Evolutionary conservation across 306 rosid species (phyloP).

Genomic region (Cucurbita maxima): DNA sequence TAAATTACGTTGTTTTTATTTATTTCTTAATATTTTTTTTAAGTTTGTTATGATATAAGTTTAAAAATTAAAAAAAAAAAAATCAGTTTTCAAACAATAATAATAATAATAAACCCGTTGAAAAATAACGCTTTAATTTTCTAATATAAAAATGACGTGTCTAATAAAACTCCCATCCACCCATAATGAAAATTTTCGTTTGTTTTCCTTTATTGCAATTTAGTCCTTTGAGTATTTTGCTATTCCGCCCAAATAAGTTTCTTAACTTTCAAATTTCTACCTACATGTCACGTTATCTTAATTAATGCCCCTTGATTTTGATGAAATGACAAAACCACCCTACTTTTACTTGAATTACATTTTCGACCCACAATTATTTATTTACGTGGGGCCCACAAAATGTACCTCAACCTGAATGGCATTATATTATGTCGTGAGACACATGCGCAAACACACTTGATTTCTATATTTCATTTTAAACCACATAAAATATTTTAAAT

Average conservation of each 20-base stretch:
- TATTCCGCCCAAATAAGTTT: background rate
- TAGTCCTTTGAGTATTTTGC: background rate
- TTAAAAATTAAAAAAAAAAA: background rate
- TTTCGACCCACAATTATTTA: background rate
- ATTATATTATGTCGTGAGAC: background rate
- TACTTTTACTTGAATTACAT: background rate
- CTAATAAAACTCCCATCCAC: background rate
- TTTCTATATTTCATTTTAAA: background rate
- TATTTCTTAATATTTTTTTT: background rate
- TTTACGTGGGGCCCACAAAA: background rate
- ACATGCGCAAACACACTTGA: background rate
- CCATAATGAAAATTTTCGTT: background rate
- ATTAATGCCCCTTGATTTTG: background rate
- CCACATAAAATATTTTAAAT: background rate
- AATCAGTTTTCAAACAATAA: background rate
- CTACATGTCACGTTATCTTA: background rate
- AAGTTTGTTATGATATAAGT: background rate
- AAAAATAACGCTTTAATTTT: background rate
- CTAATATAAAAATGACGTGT: background rate
- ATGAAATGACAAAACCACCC: background rate
- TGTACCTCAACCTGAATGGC: background rate
- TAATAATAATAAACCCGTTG: background rate
- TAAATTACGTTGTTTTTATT: background rate
- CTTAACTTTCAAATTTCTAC: background rate
- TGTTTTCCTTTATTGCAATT: background rate